Conservation (phyloP, 768 basidiomycete species). For the Lactarius akahatsu region DNA sequence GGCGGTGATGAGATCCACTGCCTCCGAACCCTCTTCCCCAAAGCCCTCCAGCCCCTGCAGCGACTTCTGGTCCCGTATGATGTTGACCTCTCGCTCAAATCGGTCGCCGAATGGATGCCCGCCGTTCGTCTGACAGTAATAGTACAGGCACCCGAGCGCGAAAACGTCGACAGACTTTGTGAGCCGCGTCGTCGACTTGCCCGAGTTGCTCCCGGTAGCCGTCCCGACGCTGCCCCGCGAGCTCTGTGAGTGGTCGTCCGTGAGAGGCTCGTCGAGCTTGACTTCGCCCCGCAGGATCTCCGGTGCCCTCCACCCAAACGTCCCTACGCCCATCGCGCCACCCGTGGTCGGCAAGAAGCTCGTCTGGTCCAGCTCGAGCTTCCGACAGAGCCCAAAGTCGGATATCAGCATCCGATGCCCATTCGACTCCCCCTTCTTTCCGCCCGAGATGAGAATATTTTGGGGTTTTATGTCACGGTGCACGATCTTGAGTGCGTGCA, state of each 20-base stretch:
- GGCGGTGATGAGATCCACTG: constrained; percentile 67
- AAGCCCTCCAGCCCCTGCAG: constrained; percentile 72
- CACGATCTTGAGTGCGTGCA: constrained; percentile 93
- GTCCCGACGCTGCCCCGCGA: constrained; percentile 65
- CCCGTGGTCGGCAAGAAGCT: constrained; percentile 92
- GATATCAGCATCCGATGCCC: constrained; percentile 86
- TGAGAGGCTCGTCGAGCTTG: constrained; percentile 74
- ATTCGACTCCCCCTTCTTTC: constrained; percentile 51
- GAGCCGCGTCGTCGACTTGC: constrained; percentile 58
- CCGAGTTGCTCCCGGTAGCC: constrained; percentile 40
- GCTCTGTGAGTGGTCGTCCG: constrained; percentile 63
- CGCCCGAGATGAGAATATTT: constrained; percentile 86
- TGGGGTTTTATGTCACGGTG: constrained; percentile 99
- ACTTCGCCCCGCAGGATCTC: constrained; percentile 95
- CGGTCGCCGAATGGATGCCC: constrained; percentile 92
- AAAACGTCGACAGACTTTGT: constrained; percentile 98
- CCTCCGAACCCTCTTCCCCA: constrained; percentile 95
- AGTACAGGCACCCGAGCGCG: constrained; percentile 93
- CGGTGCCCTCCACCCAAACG: constrained; percentile 96
- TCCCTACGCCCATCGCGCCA: constrained; percentile 87
- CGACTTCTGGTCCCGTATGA: constrained; percentile 75
- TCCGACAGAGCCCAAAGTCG: constrained; percentile 96
- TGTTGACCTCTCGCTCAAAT: constrained; percentile 93
- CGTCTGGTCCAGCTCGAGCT: constrained; percentile 92
- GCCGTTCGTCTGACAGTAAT: constrained; percentile 87